These are phyloP conservation scores for Conticribra guillardii DNA, from an alignment of 108 stramenopile species.

Conservation along the genomic window DNA sequence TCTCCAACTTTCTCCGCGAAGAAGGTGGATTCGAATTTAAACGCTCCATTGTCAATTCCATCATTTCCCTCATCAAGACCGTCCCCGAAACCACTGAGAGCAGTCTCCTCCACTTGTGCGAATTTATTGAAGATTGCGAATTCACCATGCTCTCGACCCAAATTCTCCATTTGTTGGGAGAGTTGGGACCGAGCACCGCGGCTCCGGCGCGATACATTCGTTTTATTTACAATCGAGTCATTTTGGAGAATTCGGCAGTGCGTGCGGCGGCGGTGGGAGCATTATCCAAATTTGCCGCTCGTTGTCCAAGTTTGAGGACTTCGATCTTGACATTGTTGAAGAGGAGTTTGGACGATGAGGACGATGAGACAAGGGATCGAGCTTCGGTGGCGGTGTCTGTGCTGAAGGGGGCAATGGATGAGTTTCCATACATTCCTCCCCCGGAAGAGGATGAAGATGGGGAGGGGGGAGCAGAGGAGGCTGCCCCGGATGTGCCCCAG, in stretches of 20 bases:
- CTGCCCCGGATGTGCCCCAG: constrained; percentile 43
- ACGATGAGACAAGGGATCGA: constrained; percentile 92
- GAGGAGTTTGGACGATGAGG: constrained; percentile 79
- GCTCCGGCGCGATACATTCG: constrained; percentile 86
- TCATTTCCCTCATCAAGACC: constrained; percentile 75
- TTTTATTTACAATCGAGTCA: constrained; percentile 92
- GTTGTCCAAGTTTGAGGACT: constrained; percentile 71
- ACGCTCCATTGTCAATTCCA: constrained; percentile 82
- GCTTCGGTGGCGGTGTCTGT: constrained; percentile 71
- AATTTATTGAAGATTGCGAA: constrained; percentile 95
- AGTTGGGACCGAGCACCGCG: constrained; percentile 69
- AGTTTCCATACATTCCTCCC: constrained; percentile 38
- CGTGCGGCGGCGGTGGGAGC: constrained; percentile 89
- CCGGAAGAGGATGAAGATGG: constrained; percentile 44
- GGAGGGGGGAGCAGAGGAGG: constrained; percentile 37
- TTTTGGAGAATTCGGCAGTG: constrained; percentile 84
- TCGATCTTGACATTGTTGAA: constrained; percentile 81
- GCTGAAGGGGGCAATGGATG: constrained; percentile 53
- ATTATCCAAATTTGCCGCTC: constrained; percentile 83
- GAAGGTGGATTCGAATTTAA: constrained; percentile 92
- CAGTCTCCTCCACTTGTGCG: constrained; percentile 85
- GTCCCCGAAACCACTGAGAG: constrained; percentile 84
- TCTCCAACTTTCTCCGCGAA: constrained; percentile 86
- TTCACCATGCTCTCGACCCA: constrained; percentile 77
- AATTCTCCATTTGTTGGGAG: constrained; percentile 83